phyloP scores from a whole-genome alignment of 306 rosid species.

The Quercus alba region DNA sequence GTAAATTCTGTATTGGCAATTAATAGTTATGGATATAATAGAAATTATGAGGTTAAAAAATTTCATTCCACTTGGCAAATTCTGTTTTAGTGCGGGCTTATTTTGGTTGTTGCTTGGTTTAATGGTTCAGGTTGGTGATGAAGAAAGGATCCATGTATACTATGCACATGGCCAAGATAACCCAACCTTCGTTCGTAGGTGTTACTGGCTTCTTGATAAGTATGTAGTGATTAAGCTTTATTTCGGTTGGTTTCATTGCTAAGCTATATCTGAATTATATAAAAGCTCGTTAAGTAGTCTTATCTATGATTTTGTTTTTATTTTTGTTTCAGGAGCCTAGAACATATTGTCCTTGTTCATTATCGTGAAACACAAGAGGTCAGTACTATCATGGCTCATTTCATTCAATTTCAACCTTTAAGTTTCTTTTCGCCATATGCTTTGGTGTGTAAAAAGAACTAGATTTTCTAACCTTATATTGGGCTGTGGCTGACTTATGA shows the following conservation, averaged over 20 bases:
- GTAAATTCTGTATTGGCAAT: background rate
- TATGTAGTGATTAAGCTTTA: conserved; percentile 39
- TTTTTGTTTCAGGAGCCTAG: conserved; percentile 80
- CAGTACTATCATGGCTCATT: background rate
- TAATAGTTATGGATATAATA: background rate
- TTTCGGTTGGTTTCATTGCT: conserved; percentile 20
- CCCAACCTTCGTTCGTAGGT: conserved; percentile 80
- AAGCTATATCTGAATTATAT: background rate
- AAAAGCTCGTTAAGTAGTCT: background rate
- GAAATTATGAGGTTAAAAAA: background rate
- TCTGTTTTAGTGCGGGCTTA: background rate
- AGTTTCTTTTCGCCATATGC: background rate
- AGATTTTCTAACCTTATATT: conserved; percentile 16
- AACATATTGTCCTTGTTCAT: conserved; percentile 97
- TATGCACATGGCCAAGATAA: conserved; percentile 91
- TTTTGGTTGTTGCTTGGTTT: conserved; percentile 9
- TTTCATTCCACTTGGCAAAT: background rate
- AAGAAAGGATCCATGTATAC: conserved; percentile 97
- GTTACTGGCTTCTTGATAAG: conserved; percentile 99
- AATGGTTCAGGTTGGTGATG: conserved; percentile 76
- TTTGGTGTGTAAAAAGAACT: conserved; percentile 5
- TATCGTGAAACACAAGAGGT: conserved; percentile 95
- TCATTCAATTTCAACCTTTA: background rate
- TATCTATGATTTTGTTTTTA: conserved; percentile 7
- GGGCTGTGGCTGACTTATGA: conserved; percentile 30